phyloP scores from a whole-genome alignment of 2,329 filamentous ascomycete genomes.

The Capronia americana region DNA sequence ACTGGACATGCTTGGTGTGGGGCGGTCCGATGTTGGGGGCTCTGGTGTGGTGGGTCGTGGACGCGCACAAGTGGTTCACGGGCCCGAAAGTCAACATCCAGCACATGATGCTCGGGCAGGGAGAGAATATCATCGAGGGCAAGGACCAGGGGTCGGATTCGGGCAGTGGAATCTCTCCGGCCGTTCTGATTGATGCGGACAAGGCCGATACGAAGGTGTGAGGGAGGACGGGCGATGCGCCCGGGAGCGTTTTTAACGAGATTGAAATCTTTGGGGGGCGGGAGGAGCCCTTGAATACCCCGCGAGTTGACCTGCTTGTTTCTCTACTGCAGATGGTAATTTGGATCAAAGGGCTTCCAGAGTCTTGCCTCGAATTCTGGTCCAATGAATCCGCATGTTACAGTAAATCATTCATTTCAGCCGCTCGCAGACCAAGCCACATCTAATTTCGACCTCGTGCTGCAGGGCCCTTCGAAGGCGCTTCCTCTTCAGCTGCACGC shows the following conservation, averaged over 20 bases:
- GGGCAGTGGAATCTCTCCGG: conserved; percentile 19
- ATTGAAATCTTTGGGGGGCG: conserved; percentile 1
- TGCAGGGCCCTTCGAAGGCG: background rate
- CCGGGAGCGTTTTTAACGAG: background rate
- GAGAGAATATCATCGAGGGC: conserved; percentile 49
- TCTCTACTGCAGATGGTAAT: background rate
- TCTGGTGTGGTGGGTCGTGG: conserved; percentile 43
- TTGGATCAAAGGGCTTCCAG: background rate
- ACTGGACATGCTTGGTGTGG: conserved; percentile 45
- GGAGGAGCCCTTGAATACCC: background rate
- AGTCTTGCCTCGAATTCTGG: background rate
- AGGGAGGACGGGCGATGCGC: background rate
- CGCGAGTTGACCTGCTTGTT: background rate
- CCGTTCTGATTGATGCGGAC: conserved; percentile 14
- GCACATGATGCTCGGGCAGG: conserved; percentile 51
- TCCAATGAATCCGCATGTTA: background rate
- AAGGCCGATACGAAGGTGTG: conserved; percentile 25
- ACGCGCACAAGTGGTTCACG: conserved; percentile 46
- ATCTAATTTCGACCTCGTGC: background rate
- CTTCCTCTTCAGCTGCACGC: background rate
- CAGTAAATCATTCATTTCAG: background rate
- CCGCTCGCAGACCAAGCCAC: background rate
- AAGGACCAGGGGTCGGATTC: conserved; percentile 34
- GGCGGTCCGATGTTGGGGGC: conserved; percentile 44
- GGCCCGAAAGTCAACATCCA: conserved; percentile 45